phyloP scores from a whole-genome alignment of 345 rosid genomes.

The Boechera stricta region DNA sequence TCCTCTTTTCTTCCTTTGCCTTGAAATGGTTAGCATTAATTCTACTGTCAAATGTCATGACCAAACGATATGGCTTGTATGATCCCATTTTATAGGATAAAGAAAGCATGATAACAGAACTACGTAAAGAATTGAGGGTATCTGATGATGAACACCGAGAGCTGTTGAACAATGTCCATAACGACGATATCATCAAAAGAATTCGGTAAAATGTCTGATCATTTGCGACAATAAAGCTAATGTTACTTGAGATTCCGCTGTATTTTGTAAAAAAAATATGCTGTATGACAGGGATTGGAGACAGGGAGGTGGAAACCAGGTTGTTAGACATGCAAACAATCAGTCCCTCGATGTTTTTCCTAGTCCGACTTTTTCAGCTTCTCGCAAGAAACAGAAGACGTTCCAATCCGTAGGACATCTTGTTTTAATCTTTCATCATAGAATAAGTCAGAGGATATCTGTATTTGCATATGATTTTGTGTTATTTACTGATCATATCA shows the following conservation, averaged over 20 bases:
- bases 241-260: background rate
- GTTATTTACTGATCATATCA: constrained; percentile 50
- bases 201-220: constrained; percentile 60
- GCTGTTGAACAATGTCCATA: constrained; percentile 70
- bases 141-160: constrained; percentile 97
- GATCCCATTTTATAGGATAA: constrained; percentile 63
- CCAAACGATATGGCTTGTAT: constrained; percentile 4
- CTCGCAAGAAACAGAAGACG: constrained; percentile 89
- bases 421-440: background rate
- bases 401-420: constrained; percentile 59
- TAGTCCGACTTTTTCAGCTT: constrained; percentile 72
- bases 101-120: constrained; percentile 85
- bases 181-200: constrained; percentile 72
- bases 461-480: constrained; percentile 15
- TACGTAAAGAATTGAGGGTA: constrained; percentile 87
- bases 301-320: constrained; percentile 65
- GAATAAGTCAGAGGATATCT: background rate
- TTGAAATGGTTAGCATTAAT: background rate
- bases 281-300: constrained; percentile 79
- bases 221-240: background rate
- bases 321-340: constrained; percentile 49
- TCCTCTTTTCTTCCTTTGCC: constrained; percentile 7
- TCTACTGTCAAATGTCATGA: background rate
- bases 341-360: constrained; percentile 65
- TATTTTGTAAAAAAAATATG: constrained; percentile 18